Conservation (phyloP, 2,329 filamentous ascomycete species). For the Colletotrichum gloeosporioides region DNA sequence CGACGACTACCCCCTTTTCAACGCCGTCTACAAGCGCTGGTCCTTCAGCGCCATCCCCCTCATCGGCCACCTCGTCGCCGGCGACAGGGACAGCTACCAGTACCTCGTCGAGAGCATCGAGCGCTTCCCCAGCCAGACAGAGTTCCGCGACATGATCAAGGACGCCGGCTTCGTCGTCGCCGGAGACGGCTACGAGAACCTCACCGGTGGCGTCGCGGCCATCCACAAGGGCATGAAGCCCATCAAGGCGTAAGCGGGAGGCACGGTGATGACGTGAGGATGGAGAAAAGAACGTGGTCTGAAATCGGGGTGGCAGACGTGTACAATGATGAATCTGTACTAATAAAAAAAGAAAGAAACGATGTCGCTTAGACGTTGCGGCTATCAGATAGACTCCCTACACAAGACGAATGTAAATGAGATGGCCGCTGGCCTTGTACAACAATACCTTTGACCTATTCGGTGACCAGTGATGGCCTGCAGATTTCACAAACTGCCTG, state of each 20-base stretch:
- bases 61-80: slow-evolving; percentile 93
- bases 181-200: slow-evolving; percentile 83
- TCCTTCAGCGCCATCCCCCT: slow-evolving; percentile 93
- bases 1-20: slow-evolving; percentile 77
- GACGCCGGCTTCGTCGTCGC: slow-evolving; percentile 86
- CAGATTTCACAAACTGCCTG: neutral
- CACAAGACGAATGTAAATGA: neutral
- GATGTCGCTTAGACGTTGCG: neutral
- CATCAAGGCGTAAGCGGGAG: slow-evolving; percentile 25
- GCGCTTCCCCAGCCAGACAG: slow-evolving; percentile 83
- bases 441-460: neutral
- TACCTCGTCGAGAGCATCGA: slow-evolving; percentile 99
- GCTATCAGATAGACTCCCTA: neutral
- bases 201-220: slow-evolving; percentile 91
- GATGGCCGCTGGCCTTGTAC: neutral
- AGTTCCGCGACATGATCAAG: slow-evolving; percentile 83
- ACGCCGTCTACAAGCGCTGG: slow-evolving; percentile 92
- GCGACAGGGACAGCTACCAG: slow-evolving; percentile 95
- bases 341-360: neutral
- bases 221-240: slow-evolving; percentile 98
- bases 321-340: slow-evolving; percentile 14
- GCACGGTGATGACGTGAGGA: neutral
- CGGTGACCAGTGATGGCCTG: neutral
- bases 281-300: neutral
- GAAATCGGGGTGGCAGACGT: neutral